Evolutionary conservation across 2,329 filamentous ascomycete genomes (phyloP).

Genomic region (Phialocephala sp.): DNA sequence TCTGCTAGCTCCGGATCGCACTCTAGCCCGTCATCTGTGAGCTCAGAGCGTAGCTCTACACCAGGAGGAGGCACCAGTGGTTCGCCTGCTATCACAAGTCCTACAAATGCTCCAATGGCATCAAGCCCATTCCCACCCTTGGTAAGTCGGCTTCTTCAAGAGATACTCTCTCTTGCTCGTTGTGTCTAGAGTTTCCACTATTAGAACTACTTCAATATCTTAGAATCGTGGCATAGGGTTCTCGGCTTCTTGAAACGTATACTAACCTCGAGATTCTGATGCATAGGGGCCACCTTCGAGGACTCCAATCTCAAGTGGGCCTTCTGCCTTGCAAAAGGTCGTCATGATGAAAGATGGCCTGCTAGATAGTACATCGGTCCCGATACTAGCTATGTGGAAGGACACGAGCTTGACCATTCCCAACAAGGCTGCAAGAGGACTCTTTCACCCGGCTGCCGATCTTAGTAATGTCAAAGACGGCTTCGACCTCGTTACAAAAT

Average conservation of each 20-base stretch:
- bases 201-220: no score
- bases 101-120: conserved; percentile 58
- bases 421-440: conserved; percentile 60
- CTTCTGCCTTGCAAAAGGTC: conserved; percentile 74
- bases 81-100: conserved; percentile 53
- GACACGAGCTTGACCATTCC: conserved; percentile 76
- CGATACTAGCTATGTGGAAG: conserved; percentile 81
- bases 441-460: conserved; percentile 54
- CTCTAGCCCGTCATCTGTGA: conserved; percentile 39
- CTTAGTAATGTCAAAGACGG: conserved; percentile 50
- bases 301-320: conserved; percentile 58
- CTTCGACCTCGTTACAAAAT: conserved; percentile 63
- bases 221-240: no score
- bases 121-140: conserved; percentile 64
- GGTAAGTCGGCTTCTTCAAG: no score
- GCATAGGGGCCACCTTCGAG: conserved; percentile 67
- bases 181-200: no score
- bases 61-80: conserved; percentile 33
- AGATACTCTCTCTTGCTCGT: no score
- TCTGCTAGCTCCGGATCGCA: conserved; percentile 25
- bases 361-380: conserved; percentile 75
- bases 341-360: conserved; percentile 78
- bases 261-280: no score
- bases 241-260: no score
- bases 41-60: conserved; percentile 31